Evolutionary conservation across 495 filamentous ascomycete genomes (phyloP), one percentile per base, ranked within the genome.

Genomic region (Hyaloscypha bicolor): DNA sequence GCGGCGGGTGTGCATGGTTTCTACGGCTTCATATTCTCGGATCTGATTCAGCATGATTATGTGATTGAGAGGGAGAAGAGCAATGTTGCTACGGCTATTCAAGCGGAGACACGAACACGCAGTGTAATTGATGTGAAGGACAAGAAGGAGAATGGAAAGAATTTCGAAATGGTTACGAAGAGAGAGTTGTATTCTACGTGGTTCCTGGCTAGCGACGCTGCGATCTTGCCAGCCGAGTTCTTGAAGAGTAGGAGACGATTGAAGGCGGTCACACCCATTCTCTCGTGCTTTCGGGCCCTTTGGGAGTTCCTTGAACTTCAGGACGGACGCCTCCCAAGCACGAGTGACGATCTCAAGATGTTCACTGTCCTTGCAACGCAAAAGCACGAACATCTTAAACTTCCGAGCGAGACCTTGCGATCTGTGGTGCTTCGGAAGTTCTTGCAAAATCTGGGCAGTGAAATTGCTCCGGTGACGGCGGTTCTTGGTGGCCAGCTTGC

Each of bases 11-110:
- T 90, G 12, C 93, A 97, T 75, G 95, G 95, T 30, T 84, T 97
- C 73, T 97, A 96, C 77, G 96, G 96, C 33, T 99, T 91, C 75
- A 89, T 96, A 61, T 99, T 99, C 76, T 90, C 92, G 25, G 95
- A 99, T 74, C 82, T 99, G 14, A 91, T 96, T 72, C 82, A 83
- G 55, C 95, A 98, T 75, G 87, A 93, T 65, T 99, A 91, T 68
- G 87, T 95, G 48, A 88, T 97, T 68, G 89, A 96, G 79, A 88
- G 95, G 45, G 85, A 90, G 62, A 90, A 90, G 68, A 89, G 91
- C 30, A 97, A 98, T 69, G 74, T 89, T 2, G 70, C 83, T 1
- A 92, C 95, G 2, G 63, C 77, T 6, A 72, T 87, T 6, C 86
- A 87, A 22, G 71, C 82, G 0, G 95, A 98, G 72, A 89, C 92